Conservation (phyloP, 345 rosid species). For the Jatropha curcas region DNA sequence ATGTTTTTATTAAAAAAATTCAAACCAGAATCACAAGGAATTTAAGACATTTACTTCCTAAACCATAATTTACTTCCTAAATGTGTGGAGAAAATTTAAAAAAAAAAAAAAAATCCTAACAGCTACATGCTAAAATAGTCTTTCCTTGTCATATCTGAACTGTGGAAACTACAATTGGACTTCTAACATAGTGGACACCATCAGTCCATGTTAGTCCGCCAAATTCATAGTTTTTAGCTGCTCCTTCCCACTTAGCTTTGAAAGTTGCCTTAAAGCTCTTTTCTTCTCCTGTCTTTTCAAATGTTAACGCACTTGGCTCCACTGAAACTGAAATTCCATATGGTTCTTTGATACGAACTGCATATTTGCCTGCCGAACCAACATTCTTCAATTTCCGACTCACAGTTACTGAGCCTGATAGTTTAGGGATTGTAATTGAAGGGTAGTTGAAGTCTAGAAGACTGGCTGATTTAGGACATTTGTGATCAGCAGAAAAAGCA, state of each 20-base stretch:
- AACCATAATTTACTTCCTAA: too few relatives aligned
- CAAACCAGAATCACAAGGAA: too few relatives aligned
- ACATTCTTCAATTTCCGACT: conserved; percentile 64
- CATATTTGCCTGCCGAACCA: conserved; percentile 57
- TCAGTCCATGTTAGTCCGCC: conserved; percentile 76
- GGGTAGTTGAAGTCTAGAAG: conserved; percentile 72
- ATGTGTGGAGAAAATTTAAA: too few relatives aligned
- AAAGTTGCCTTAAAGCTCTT: conserved; percentile 52
- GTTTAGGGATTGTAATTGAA: conserved; percentile 50
- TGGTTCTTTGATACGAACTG: conserved; percentile 38
- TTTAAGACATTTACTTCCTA: too few relatives aligned
- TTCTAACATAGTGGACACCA: conserved; percentile 65
- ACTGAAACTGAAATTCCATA: conserved; percentile 51
- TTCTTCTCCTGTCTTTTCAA: conserved; percentile 56
- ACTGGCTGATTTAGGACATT: conserved; percentile 42
- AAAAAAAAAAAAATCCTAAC: background rate
- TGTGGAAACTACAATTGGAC: conserved; percentile 59
- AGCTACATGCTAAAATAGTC: background rate
- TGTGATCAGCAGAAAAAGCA: conserved; percentile 32
- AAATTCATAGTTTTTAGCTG: conserved; percentile 42
- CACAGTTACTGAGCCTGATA: conserved; percentile 32
- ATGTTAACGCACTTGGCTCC: conserved; percentile 48
- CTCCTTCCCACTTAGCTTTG: conserved; percentile 27
- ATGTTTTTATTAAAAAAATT: too few relatives aligned
- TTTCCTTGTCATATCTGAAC: background rate